These are phyloP conservation scores for Penium margaritaceum DNA, from an alignment of 139 green algal genomes.

Conservation along the genomic window DNA sequence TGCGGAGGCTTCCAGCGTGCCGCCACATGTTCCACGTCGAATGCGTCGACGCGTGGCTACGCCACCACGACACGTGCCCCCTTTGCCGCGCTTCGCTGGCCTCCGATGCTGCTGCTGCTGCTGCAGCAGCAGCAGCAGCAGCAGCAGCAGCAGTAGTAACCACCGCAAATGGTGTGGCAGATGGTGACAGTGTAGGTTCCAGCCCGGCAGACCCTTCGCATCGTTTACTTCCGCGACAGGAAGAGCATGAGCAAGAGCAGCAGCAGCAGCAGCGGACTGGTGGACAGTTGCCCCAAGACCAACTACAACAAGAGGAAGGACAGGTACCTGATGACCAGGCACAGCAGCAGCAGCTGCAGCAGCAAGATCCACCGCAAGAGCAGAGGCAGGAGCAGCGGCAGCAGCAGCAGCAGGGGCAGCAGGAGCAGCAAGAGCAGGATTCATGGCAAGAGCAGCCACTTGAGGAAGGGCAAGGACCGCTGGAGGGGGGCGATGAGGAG, in stretches of 20 bases:
- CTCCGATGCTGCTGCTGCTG: slow-evolving; percentile 12
- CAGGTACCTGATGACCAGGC: not conserved
- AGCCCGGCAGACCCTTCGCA: too few relatives aligned
- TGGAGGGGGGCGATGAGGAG: not conserved
- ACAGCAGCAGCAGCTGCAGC: not conserved
- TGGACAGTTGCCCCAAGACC: too few relatives aligned
- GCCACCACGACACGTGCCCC: slow-evolving; percentile 61
- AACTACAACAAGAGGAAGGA: not conserved
- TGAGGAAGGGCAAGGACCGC: not conserved
- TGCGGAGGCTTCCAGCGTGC: slow-evolving; percentile 60
- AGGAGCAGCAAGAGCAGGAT: not conserved
- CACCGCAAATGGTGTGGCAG: not conserved
- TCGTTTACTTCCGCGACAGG: too few relatives aligned
- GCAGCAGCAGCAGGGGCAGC: not conserved
- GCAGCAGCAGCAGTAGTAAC: not conserved
- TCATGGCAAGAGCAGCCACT: not conserved
- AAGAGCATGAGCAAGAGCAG: too few relatives aligned
- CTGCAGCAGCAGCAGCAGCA: not conserved
- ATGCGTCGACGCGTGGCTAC: slow-evolving; percentile 64
- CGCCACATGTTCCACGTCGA: slow-evolving; percentile 54
- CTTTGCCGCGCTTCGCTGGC: slow-evolving; percentile 58
- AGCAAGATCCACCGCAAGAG: not conserved
- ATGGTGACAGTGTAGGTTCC: not conserved
- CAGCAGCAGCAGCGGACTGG: too few relatives aligned
- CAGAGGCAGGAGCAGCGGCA: not conserved